A percentile compares a stretch with the other conserved stretches of the same genome.
These are phyloP conservation scores for Sporopachydermia lactativora DNA, from an alignment of 805 yeast genomes.

Conservation along the genomic window DNA sequence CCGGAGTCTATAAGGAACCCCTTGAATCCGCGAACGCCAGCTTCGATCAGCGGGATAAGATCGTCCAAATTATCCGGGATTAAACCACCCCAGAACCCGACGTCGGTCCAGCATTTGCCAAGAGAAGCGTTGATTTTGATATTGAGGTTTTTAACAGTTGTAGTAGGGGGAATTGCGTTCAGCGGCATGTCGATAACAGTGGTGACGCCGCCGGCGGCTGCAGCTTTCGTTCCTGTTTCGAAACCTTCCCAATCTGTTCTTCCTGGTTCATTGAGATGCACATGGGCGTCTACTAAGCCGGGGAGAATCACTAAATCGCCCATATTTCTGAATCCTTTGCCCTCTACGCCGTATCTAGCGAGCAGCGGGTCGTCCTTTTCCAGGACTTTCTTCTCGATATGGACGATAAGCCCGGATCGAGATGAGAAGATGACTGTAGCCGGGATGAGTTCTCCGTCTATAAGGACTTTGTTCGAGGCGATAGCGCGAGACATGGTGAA, in stretches of 20 bases:
- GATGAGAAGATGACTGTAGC: slow-evolving; percentile 54
- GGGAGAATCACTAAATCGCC: slow-evolving; percentile 64
- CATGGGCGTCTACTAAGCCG: slow-evolving; percentile 89
- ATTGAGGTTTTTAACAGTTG: slow-evolving; percentile 63
- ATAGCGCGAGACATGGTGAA: slow-evolving; percentile 43
- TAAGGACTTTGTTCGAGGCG: slow-evolving; percentile 42
- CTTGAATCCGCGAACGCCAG: slow-evolving; percentile 91
- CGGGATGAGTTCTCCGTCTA: slow-evolving; percentile 30
- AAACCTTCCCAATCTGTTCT: slow-evolving; percentile 98
- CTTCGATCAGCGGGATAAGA: slow-evolving; percentile 57
- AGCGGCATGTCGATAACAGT: slow-evolving; percentile 94
- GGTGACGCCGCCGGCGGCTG: slow-evolving; percentile 93
- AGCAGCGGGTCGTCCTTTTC: slow-evolving; percentile 25
- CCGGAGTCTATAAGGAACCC: slow-evolving; percentile 89
- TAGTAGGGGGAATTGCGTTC: slow-evolving; percentile 93
- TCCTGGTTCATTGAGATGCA: slow-evolving; percentile 94
- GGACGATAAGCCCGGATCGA: slow-evolving; percentile 20
- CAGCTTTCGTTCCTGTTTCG: slow-evolving; percentile 90
- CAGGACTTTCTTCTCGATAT: slow-evolving; percentile 1
- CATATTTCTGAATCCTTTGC: slow-evolving; percentile 33
- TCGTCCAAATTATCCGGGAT: slow-evolving; percentile 65
- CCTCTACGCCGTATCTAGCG: slow-evolving; percentile 26
- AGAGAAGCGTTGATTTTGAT: slow-evolving; percentile 65
- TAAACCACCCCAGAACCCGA: slow-evolving; percentile 94
- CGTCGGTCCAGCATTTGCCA: slow-evolving; percentile 82